Conservation (phyloP, 805 yeast genomes). For the Ogataea thermomethanolica region DNA sequence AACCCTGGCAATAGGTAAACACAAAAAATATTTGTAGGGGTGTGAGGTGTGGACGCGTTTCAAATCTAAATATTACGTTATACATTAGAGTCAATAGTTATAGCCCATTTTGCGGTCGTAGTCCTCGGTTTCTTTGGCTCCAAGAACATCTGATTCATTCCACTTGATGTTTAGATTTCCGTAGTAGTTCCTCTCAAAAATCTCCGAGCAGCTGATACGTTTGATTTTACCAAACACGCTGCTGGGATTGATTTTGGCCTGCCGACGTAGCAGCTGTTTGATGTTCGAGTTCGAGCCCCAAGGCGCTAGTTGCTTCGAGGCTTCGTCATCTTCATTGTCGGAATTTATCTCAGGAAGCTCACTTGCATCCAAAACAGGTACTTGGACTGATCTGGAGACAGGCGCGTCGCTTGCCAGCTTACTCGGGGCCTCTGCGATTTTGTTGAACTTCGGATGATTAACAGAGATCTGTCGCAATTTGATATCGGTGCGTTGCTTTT, state of each 20-base stretch:
- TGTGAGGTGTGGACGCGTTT: conserved; percentile 11
- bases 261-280: conserved; percentile 18
- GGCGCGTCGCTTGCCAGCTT: neutral
- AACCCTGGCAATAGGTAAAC: conserved; percentile 23
- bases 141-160: conserved; percentile 23
- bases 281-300: conserved; percentile 25
- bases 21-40: conserved; percentile 7
- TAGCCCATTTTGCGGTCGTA: conserved; percentile 31
- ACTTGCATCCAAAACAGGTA: conserved; percentile 2
- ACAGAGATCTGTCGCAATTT: conserved; percentile 17
- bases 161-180: conserved; percentile 26
- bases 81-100: neutral
- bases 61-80: too few species aligned
- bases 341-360: conserved; percentile 25
- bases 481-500: conserved; percentile 11
- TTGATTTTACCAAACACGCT: conserved; percentile 26
- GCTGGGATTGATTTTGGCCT: conserved; percentile 24
- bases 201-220: conserved; percentile 21
- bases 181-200: conserved; percentile 24
- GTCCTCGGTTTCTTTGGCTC: conserved; percentile 24
- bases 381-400: neutral
- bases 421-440: conserved; percentile 4
- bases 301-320: conserved; percentile 19
- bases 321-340: conserved; percentile 24
- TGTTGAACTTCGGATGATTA: conserved; percentile 19